A percentile compares a stretch with the other conserved stretches of the same genome.
These are phyloP conservation scores for Globisporangium iwayamae DNA, from an alignment of 352 stramenopile species.

Conservation along the genomic window DNA sequence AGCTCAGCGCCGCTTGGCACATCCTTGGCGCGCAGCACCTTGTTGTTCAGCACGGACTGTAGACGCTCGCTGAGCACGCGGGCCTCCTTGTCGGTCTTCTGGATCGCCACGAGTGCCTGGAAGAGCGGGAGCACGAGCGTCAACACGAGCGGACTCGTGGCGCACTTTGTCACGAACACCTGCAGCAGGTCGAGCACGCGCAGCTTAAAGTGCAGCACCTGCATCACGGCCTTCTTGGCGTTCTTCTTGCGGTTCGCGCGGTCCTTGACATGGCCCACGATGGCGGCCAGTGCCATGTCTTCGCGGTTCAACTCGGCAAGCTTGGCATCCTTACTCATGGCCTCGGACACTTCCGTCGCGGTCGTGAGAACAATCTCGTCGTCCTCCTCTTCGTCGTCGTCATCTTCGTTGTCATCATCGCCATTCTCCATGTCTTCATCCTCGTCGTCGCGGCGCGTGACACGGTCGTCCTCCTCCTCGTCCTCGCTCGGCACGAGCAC, in stretches of 20 bases:
- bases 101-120: conserved; percentile 42
- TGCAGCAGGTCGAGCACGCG: conserved; percentile 78
- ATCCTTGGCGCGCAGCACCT: conserved; percentile 63
- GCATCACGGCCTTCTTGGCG: conserved; percentile 56
- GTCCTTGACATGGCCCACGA: conserved; percentile 75
- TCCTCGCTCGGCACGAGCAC: conserved; percentile 48
- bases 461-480: conserved; percentile 27
- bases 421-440: conserved; percentile 26
- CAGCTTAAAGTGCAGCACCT: conserved; percentile 84
- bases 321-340: conserved; percentile 60
- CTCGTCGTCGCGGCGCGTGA: conserved; percentile 21
- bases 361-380: conserved; percentile 64
- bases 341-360: conserved; percentile 54
- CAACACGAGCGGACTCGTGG: conserved; percentile 32
- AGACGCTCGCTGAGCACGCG: conserved; percentile 73
- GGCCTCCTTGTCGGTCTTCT: conserved; percentile 59
- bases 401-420: conserved; percentile 42
- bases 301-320: conserved; percentile 68
- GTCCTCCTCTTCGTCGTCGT: conserved; percentile 39
- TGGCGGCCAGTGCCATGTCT: conserved; percentile 73
- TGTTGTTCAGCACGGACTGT: conserved; percentile 61
- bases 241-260: conserved; percentile 77
- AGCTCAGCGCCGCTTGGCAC: conserved; percentile 23
- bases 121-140: conserved; percentile 64
- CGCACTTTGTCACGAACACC: conserved; percentile 48